Base-by-base conservation (phyloP, 2,329 filamentous ascomycete genomes). In the Penicillium sp. region DNA sequence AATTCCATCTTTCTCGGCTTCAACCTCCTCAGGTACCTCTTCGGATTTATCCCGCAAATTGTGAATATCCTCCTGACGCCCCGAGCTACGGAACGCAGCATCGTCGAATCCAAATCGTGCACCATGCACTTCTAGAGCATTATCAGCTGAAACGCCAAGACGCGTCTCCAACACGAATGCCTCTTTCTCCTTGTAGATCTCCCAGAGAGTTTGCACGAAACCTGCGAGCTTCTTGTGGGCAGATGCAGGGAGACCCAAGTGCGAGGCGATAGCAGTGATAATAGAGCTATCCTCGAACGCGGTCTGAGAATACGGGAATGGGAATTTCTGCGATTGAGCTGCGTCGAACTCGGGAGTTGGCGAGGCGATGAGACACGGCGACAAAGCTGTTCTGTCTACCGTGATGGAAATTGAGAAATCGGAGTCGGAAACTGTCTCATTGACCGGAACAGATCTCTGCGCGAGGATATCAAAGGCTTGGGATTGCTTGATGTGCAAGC, bases 1-100 rank as follows among this genome's bases (percentile, higher is more conserved):
- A 59, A 95, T 89, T 3, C 88, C 88, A 50, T 84, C 75, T 50
- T 79, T 77, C 63, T 86, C 84, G 2, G 81, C 85, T 57, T 82
- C 79, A 3, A 81, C 70, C 60, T 86, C 84, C 41, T 77, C 75
- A 0, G 75, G 67, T 9, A 81, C 77, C 60, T 83, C 77, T 4
- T 71, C 62, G 3, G 73, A 65, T 22, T 70, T 68, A 52, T 82
- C 76, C 19, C 83, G 76, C 11, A 85, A 70, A 6, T 68, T 66
- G 59, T 86, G 83, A 25, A 88, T 72, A 39, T 81, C 79, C 34
- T 72, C 67, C 52, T 88, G 83, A 1, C 85, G 78, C n/a, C 76
- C 76, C 2, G 75, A 75, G 60, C 80, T 85, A 47, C 78, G 77
- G 67, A 80, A 83, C 0, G 84, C 83, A 2, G 85, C 83, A 69